Evolutionary conservation across 768 basidiomycete species (phyloP), one percentile per base, ranked within the genome.

Genomic region (Podaxis sp.): DNA sequence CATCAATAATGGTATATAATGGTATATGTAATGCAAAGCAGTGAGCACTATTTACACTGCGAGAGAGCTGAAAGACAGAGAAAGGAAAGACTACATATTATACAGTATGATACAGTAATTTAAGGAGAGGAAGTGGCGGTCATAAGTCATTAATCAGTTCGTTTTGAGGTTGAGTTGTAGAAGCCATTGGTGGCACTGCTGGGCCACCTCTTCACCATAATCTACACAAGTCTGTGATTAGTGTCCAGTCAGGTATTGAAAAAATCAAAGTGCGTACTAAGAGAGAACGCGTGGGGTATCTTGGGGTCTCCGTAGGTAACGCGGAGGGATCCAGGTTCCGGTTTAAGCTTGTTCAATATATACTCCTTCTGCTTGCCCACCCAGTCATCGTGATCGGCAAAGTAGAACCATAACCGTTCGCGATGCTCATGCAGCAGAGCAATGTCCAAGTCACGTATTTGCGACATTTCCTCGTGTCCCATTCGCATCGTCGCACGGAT

Each of bases 281-380:
- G 84, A 69, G 86, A 90, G 70, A 91, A 92, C 15, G 86, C 85
- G 70, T 92, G 91, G 2, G 87, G 88, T 40, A 90, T 78, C 36
- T 77, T 79, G 5, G 74, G 68, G 4, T 71, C 72, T 3, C 77
- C 84, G 66, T 81, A 78, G 25, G 80, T 78, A 33, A 85, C 73
- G 63, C 70, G 78, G 36, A 65, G 68, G 47, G 70, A 70, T 24
- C 63, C 71, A 49, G 59, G 59, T 33, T 77, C 72, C 3, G 74
- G 72, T 22, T 76, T 72, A 58, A 87, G 73, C 3, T 69, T 72
- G 2, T 65, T 68, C 38, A 87, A 64, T 15, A 90, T 73, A 5
- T 66, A 62, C 17, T 77, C 72, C 63, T 78, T 82, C 57, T 89
- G 79, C 54, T 78, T 73, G 7, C 87, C 87, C 43, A 93, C 87